Base-by-base conservation (phyloP, 305 asterid genomes). In the Lippia alba region DNA sequence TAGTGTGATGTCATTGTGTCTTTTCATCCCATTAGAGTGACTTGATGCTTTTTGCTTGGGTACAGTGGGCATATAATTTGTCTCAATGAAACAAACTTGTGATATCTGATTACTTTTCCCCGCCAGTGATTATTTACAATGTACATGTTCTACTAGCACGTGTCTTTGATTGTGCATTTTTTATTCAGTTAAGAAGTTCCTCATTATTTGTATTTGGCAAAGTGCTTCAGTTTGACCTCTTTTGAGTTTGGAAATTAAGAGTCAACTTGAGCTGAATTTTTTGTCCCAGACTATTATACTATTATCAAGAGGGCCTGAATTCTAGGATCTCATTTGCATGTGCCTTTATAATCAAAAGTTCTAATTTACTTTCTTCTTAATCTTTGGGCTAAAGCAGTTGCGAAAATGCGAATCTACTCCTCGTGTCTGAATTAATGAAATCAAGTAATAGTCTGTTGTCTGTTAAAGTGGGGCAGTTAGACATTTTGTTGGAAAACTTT, bases 261-360 rank as follows among this genome's bases (percentile, higher is more conserved):
- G 34, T 58, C 70, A 71, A 44, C 32, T 69, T 73, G 41, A 63
- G 34, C 67, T 74, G 44, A 51, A 74, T 44, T 69, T 48, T 57
- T 61, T 71, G 16, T 61, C 18, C 24, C 14, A 15, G 20, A 66
- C 15, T 55, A 41, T n/a, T 39, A 8, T 67, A 24, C 32, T 44
- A 44, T 12, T 50, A 32, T 17, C 33, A 55, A 10, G 20, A n/a
- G 5, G 32, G 40, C 45, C 39, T 19, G n/a, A 36, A 30, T 50
- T n/a, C 44, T 19, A 33, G 40, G 40, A 67, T 67, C 48, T 24
- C 32, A 15, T 39, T 44, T 64, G 65, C 65, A 39, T 12, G 64
- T 66, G 62, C 54, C 40, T n/a, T 15, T 50, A 20, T 20, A 15
- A 36, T 51, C 56, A 69, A 45, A 39, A 17, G 49, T 11, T 24